Evolutionary conservation across 2,329 filamentous ascomycete species (phyloP).

Genomic region (Dichotomopilus funicola): DNA sequence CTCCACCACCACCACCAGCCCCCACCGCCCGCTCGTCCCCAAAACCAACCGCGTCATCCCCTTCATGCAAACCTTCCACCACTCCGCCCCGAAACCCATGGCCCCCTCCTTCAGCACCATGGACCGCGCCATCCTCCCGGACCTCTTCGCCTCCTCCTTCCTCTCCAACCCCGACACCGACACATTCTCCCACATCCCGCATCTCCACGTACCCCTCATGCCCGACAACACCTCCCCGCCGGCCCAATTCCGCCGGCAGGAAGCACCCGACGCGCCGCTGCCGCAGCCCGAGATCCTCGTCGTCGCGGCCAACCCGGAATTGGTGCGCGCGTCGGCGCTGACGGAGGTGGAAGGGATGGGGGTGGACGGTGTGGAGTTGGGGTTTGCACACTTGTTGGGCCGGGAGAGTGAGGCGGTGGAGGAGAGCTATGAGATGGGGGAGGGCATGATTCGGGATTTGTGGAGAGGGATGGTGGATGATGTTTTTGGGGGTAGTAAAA

Average conservation of each 20-base stretch:
- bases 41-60: slow-evolving; percentile 38
- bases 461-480: slow-evolving; percentile 54
- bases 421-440: slow-evolving; percentile 27
- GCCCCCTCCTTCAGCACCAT: slow-evolving; percentile 34
- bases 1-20: slow-evolving; percentile 39
- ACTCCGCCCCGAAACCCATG: slow-evolving; percentile 36
- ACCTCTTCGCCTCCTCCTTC: slow-evolving; percentile 25
- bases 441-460: slow-evolving; percentile 47
- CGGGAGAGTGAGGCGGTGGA: background rate
- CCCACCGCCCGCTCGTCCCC: slow-evolving; percentile 40
- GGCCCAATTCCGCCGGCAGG: slow-evolving; percentile 27
- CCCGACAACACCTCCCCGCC: slow-evolving; percentile 49
- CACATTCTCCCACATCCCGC: slow-evolving; percentile 34
- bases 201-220: slow-evolving; percentile 52
- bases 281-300: slow-evolving; percentile 44
- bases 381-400: slow-evolving; percentile 40
- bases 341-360: slow-evolving; percentile 54
- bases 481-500: slow-evolving; percentile 25
- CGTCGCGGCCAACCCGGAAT: slow-evolving; percentile 50
- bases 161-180: slow-evolving; percentile 16
- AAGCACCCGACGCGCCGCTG: slow-evolving; percentile 38
- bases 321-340: slow-evolving; percentile 45
- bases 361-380: slow-evolving; percentile 50
- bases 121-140: slow-evolving; percentile 49
- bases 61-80: slow-evolving; percentile 58